Evolutionary conservation across 257 asterid genomes (phyloP).

Genomic region (Solanum clarkiae): DNA sequence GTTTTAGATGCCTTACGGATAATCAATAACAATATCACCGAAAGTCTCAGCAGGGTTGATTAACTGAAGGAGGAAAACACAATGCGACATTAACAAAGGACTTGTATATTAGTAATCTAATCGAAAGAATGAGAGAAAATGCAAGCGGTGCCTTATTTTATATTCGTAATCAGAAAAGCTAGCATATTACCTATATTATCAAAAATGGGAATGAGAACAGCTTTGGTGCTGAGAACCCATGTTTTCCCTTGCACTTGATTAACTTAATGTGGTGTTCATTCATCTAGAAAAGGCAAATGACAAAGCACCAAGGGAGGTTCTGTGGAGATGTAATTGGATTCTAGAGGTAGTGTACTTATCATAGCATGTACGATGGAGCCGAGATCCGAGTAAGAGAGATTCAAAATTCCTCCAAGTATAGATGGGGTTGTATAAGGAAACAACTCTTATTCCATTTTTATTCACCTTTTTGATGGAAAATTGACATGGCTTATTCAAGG

Average conservation of each 20-base stretch:
- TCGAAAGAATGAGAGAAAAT: background rate
- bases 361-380: background rate
- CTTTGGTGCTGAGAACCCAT: background rate
- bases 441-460: background rate
- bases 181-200: background rate
- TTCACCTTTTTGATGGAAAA: background rate
- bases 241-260: background rate
- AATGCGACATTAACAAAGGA: background rate
- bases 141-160: background rate
- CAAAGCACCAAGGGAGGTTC: background rate
- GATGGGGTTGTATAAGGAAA: background rate
- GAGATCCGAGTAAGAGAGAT: background rate
- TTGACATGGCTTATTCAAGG: background rate
- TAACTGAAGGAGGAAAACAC: conserved; percentile 36
- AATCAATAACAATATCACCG: conserved; percentile 94
- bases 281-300: background rate
- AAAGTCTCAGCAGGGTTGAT: conserved; percentile 97
- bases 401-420: background rate
- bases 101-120: background rate
- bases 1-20: conserved; percentile 65
- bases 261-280: background rate
- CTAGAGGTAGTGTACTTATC: background rate
- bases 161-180: background rate
- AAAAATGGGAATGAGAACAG: background rate
- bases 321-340: background rate